Base-by-base conservation (phyloP, 2,329 filamentous ascomycete species). In the Trichoderma sp. region DNA sequence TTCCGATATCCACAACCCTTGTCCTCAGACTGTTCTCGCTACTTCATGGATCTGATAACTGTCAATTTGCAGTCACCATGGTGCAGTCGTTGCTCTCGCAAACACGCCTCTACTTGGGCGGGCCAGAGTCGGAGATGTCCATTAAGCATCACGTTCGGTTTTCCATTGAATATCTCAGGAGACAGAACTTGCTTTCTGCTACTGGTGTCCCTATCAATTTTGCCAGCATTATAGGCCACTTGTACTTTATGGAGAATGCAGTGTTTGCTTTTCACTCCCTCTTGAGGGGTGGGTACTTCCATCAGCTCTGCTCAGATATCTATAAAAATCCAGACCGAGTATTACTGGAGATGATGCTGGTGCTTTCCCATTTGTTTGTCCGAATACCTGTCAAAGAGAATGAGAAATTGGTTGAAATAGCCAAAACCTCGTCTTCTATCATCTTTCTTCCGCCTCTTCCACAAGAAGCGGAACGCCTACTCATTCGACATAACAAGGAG, bases 111-210 rank as follows among this genome's bases (percentile, higher is more conserved):
- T 94, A 92, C 77, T 87, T 95, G 2, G 93, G 93, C 62, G 93
- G 93, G 0, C 87, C 91, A 2, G 90, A 91, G 59, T 90, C 91
- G 68, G 91, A 91, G 79, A 89, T 92, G 81, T 90, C 93, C 2
- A 90, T 95, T 1, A 88, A 93, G 69, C 93, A 96, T 81, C 93
- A 95, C 80, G 83, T 96, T 7, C 89, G 94, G 4, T 96, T 96
- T 82, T 95, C 93, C 0, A 93, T 96, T 62, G 93, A 96, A 78
- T 96, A 95, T 79, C 87, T 96, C 1, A 89, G 93, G 24, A 87
- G 92, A 45, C 92, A 95, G 78, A 86, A 89, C 60, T 88, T 96
- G 0, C 85, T 96, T 9, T 90, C 89, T 4, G 82, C 85, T 0
- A 81, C 84, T 1, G 94, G 93, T 63, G 85, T 83, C 1, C 93